Base-by-base conservation (phyloP, 257 asterid species). In the Jaltomata sinuosa region DNA sequence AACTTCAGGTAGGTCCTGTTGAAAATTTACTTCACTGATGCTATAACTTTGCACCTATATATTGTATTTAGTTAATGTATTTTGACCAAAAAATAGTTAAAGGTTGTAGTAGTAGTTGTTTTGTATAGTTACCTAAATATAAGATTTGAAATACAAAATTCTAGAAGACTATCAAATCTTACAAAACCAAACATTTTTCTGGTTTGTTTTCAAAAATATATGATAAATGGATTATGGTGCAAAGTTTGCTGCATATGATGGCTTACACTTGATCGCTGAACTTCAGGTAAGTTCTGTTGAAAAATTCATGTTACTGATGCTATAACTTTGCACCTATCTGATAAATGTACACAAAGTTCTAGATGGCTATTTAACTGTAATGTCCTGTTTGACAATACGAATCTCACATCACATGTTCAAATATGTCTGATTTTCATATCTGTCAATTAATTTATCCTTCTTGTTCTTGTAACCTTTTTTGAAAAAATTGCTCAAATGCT, bases 231-330 rank as follows among this genome's bases (percentile, higher is more conserved):
- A 81, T 83, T 85, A 45, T 84, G 90, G 85, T 87, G 85, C 92
- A 86, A 88, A 91, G 89, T 86, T 87, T 65, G 83, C 89, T 93
- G 93, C 95, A 95, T 62, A 86, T 94, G 97, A 95, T 94, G 98
- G 85, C 91, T 89, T 93, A 92, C 97, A 96, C 99, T 94, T 96
- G 98, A 94, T 94, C 95, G 50, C 96, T 85, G 98, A 96, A 94
- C 96, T 91, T 87, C 95, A 92, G 97, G 95, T 92, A 92, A 92
- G 98, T 94, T 82, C 85, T 92, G 97, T 93, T 54, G 96, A 93
- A 82, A 87, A 90, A 40, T 82, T 86, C 85, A 27, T 74, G 53
- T 84, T 87, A 81, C 95, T 93, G 97, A 93, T 96, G 98, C 96
- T 92, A 84, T 78, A 84, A 81, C 89, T 85, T 68, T 68, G 77